Base-by-base conservation (phyloP, 2,329 filamentous ascomycete species). In the Botryosphaeria dothidea region DNA sequence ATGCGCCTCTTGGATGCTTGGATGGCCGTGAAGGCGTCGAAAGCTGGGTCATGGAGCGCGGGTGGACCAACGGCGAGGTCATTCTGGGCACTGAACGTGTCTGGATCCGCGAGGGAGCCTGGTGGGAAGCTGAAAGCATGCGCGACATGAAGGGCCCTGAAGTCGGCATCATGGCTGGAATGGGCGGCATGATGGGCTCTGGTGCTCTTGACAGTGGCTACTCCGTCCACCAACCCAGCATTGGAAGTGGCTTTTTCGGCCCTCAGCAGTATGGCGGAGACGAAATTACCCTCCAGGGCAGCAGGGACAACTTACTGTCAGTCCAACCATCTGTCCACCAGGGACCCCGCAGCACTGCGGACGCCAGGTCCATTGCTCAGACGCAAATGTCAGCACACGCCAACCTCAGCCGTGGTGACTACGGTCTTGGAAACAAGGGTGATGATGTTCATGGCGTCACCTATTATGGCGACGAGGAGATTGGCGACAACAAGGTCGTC, bases 101-200 rank as follows among this genome's bases (percentile, higher is more conserved):
- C 46, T 99, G 95, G 95, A 93, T 98, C 82, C 88, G 94, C 57
- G 95, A 99, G 78, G 85, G 83, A 65, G 91, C 93, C 2, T 99
- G 95, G 94, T 98, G 94, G 94, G 94, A 98, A 78, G 94, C 93
- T 4, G 95, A 99, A 80, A 92, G 87, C 67, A 96, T 97, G 91
- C 88, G 98, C 29, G 95, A 99, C 73, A 83, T 96, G 71, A 94
- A 95, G 78, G 87, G 89, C 1, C 82, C 85, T 62, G 85, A 88
- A 69, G 49, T 60, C 68, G 46, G 62, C 68, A 64, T 71, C 31
- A 75, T 82, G 5, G 82, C 80, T 51, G 80, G 83, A 66, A 75
- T 82, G 6, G 82, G 80, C 46, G 80, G 83, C 66, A 75, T 82
- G 6, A 82, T 86, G 66, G 83, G 81, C 29, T 83, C 84, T 29